These are phyloP conservation scores for Calophaca sinica DNA, from an alignment of 306 rosid species.

Conservation along the genomic window DNA sequence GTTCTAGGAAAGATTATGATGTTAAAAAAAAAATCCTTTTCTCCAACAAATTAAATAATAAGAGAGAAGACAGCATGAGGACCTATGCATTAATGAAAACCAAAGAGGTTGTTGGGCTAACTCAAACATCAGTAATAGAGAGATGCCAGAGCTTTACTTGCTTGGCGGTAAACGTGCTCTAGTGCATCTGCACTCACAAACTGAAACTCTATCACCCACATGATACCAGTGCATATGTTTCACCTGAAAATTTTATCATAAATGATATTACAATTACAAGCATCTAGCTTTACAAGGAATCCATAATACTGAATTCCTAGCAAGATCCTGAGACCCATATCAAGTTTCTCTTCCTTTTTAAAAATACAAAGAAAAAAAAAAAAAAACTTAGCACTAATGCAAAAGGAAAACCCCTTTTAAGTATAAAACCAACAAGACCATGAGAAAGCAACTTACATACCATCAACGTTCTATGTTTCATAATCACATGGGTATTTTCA, in stretches of 20 bases:
- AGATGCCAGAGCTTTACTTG: constrained; percentile 68
- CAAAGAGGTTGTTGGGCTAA: constrained; percentile 37
- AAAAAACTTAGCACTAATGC: constrained; percentile 7
- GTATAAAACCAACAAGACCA: constrained; percentile 29
- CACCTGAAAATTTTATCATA: constrained; percentile 64
- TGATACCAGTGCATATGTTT: constrained; percentile 96
- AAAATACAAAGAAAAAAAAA: constrained; percentile 10
- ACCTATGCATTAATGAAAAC: constrained; percentile 30
- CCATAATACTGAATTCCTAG: constrained; percentile 16
- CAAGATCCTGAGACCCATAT: constrained; percentile 36
- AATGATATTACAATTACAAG: constrained; percentile 27
- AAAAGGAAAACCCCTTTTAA: constrained; percentile 29
- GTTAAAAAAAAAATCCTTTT: not conserved
- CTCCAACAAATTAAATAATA: too few relatives aligned
- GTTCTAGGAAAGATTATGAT: constrained; percentile 8
- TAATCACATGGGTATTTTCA: constrained; percentile 77
- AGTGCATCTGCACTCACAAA: constrained; percentile 94
- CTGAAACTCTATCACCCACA: constrained; percentile 70
- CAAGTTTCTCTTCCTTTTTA: constrained; percentile 29
- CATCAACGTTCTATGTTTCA: constrained; percentile 95
- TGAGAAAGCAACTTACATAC: constrained; percentile 58
- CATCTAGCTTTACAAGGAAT: constrained; percentile 33
- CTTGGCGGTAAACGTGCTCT: constrained; percentile 93
- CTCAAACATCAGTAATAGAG: constrained; percentile 38
- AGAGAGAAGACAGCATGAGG: not conserved